Base-by-base conservation (phyloP, 2,329 filamentous ascomycete species). In the Hypoxylon sp. region DNA sequence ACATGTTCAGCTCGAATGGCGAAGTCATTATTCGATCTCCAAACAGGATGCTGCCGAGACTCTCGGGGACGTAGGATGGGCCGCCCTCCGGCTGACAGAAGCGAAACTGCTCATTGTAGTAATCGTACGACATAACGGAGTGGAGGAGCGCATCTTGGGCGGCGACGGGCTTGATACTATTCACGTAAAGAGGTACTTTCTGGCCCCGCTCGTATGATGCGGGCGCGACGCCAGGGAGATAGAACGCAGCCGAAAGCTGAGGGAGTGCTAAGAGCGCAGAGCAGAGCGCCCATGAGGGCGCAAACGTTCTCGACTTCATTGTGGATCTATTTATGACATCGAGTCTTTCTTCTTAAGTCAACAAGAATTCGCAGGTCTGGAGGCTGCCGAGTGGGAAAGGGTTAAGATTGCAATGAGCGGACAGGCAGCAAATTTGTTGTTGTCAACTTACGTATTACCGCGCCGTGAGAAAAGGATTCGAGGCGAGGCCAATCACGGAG, bases 11-110 rank as follows among this genome's bases (percentile, higher is more conserved):
- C 77, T 97, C 90, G 77, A 97, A 97, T 0, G 95, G 93, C 37
- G 95, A 98, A n/a, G 94, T 97, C 83, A 94, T 94, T 83, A 99
- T 99, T 63, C 96, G 90, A 82, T 99, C 96, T 73, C 96, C 96
- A 75, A 99, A 99, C 57, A 99, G 82, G 78, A 99, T 99, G 85
- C 95, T 98, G 25, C 96, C 96, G 71, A 99, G 82, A 72, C 93
- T 96, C 82, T 98, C 96, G 44, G 93, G 91, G 22, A 97, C 89
- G 83, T 92, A 88, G 79, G 95, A 81, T 7, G 94, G 90, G 1
- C 93, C 93, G 68, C 86, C 90, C 62, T 92, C 83, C 1, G 95
- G 96, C 74, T 88, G 83, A 81, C 96, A 99, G 84, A 98, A 97
- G 77, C 92, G 90, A 81, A 99, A 97, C 2, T 88, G 88, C 5